Conservation (phyloP, 345 rosid species). For the Eutrema heterophyllum region DNA sequence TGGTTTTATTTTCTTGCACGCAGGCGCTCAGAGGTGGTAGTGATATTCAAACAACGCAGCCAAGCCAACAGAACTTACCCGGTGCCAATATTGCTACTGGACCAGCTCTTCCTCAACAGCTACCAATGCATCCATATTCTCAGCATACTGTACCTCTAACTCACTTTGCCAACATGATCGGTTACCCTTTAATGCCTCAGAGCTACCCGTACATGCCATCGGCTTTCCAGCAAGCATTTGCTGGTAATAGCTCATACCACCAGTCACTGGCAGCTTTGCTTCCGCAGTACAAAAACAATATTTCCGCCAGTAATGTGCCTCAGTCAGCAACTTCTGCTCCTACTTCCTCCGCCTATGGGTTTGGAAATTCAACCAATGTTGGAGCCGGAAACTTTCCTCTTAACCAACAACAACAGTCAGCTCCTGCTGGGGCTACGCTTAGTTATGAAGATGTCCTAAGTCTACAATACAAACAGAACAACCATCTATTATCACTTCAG, state of each 20-base stretch:
- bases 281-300: conserved; percentile 81
- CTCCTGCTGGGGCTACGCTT: conserved; percentile 56
- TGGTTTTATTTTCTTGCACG: background rate
- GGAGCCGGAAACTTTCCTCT: conserved; percentile 67
- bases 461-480: conserved; percentile 79
- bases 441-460: conserved; percentile 68
- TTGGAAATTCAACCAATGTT: conserved; percentile 60
- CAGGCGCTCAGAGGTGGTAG: conserved; percentile 64
- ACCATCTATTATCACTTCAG: conserved; percentile 67
- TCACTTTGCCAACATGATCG: conserved; percentile 73
- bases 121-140: conserved; percentile 77
- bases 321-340: conserved; percentile 65
- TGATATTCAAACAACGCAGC: conserved; percentile 53
- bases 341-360: conserved; percentile 62
- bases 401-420: conserved; percentile 46
- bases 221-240: conserved; percentile 74
- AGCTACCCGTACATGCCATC: conserved; percentile 84
- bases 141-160: conserved; percentile 80
- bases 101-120: conserved; percentile 73
- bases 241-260: conserved; percentile 71
- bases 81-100: conserved; percentile 61
- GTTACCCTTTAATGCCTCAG: conserved; percentile 83
- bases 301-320: conserved; percentile 74
- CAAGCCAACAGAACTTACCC: conserved; percentile 52
- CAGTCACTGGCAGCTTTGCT: conserved; percentile 75